Evolutionary conservation across 352 stramenopile genomes (phyloP), one percentile per base, ranked within the genome.

Genomic region (Globisporangium nodosum): DNA sequence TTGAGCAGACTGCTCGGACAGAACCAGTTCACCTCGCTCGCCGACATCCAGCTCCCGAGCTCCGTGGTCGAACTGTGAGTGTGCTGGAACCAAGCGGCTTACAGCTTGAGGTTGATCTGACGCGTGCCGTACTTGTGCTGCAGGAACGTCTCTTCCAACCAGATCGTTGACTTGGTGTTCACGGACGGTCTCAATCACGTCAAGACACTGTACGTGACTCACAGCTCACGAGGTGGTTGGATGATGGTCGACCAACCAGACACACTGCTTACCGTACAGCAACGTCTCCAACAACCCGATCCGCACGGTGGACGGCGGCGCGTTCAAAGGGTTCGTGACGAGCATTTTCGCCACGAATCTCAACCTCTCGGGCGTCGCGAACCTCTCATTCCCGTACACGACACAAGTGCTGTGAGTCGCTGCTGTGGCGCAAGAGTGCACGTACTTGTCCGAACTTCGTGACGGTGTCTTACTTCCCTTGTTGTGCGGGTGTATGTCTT

Each of bases 241-340:
- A 37, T 37, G 8, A 12, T 7, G 12, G 18, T 3, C 0, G 27
- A 37, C 24, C 27, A 13, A 50, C 5, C 42, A 3, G 33, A 49
- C 12, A 33, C 39, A 13, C 3, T 37, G 9, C 13, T 56, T 47
- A 5, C 30, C 5, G 16, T 30, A 9, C 45, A 64, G 51, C 24
- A 54, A 64, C 35, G 46, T 64, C 1, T 64, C 58, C 4, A 45
- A 39, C 15, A 64, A 64, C 13, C 52, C 58, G 52, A 60, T 64
- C 45, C 5, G 43, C 30, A 40, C 24, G 13, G 53, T 64, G 3
- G 11, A 55, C 12, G 52, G 45, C 16, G 21, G 16, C 9, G 11
- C n/a, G 11, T 49, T 45, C 24, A 35, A 24, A 9, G 51, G 52
- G 13, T 47, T 37, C 27, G 5, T 57, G 3, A 37, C 6, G 16